Evolutionary conservation across 2,329 filamentous ascomycete genomes (phyloP).

Genomic region (Chrysoporthe cubensis): DNA sequence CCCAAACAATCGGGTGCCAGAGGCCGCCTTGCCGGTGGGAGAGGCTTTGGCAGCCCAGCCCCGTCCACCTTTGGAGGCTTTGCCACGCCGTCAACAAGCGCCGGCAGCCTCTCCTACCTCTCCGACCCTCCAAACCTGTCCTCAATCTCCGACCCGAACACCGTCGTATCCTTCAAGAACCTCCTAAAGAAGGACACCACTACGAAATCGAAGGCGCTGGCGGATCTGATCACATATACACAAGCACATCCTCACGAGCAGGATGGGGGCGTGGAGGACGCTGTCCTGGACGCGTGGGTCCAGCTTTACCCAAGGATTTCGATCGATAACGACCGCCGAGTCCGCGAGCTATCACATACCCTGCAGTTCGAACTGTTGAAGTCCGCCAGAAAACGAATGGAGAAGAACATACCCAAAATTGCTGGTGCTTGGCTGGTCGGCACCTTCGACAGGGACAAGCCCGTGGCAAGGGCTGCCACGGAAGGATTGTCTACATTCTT

Average conservation of each 20-base stretch:
- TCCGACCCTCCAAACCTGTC: conserved; percentile 83
- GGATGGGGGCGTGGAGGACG: conserved; percentile 72
- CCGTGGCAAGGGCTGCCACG: conserved; percentile 74
- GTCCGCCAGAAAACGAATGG: conserved; percentile 78
- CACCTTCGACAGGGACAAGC: conserved; percentile 81
- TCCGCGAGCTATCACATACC: conserved; percentile 82
- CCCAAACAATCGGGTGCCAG: conserved; percentile 19
- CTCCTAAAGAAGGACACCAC: conserved; percentile 89
- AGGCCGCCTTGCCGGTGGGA: conserved; percentile 23
- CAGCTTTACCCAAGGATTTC: conserved; percentile 86
- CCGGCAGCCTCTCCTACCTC: conserved; percentile 76
- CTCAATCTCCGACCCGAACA: conserved; percentile 75
- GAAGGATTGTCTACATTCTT: conserved; percentile 79
- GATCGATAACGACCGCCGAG: conserved; percentile 85
- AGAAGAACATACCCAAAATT: conserved; percentile 74
- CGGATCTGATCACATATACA: conserved; percentile 72
- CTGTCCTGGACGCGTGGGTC: conserved; percentile 86
- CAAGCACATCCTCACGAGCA: conserved; percentile 42
- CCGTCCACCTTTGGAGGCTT: conserved; percentile 46
- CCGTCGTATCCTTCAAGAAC: conserved; percentile 91
- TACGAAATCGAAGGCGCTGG: conserved; percentile 87
- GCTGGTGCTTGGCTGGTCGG: conserved; percentile 92
- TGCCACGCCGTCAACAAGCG: conserved; percentile 42
- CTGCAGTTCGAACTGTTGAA: conserved; percentile 68
- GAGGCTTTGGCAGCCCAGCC: conserved; percentile 29